Conservation (phyloP, 192 early-diverging fungal genomes). For the Coemansia sp. region DNA sequence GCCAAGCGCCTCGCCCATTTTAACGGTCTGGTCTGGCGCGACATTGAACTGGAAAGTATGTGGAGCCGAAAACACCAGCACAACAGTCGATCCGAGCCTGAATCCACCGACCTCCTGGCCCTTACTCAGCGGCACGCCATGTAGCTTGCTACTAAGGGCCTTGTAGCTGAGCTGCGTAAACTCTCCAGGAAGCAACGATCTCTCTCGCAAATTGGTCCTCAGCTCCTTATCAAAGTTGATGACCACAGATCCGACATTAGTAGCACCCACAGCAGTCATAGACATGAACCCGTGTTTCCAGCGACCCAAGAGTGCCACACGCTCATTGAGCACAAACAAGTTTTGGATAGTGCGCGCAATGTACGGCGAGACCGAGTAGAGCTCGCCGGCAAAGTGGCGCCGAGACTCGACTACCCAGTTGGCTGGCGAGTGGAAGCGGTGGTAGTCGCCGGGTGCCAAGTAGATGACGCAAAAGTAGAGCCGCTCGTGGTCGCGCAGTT, state of each 20-base stretch:
- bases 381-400: constrained; percentile 94
- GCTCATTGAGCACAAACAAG: constrained; percentile 96
- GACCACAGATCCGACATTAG: constrained; percentile 95
- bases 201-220: constrained; percentile 66
- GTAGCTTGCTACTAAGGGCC: constrained; percentile 60
- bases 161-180: constrained; percentile 76
- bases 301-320: constrained; percentile 88
- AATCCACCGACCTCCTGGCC: constrained; percentile 98
- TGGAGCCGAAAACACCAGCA: constrained; percentile 97
- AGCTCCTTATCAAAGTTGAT: constrained; percentile 91
- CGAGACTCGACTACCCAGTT: constrained; percentile 89
- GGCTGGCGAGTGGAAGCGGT: constrained; percentile 96
- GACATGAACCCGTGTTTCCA: constrained; percentile 96
- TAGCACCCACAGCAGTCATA: constrained; percentile 96
- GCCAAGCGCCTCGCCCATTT: constrained; percentile 84
- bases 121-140: constrained; percentile 67
- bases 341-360: constrained; percentile 83
- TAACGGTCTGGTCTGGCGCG: constrained; percentile 71
- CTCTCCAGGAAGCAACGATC: constrained; percentile 65
- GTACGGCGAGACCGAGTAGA: constrained; percentile 93
- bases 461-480: constrained; percentile 95
- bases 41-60: constrained; percentile 75
- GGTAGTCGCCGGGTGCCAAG: constrained; percentile 98
- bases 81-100: constrained; percentile 91
- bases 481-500: constrained; percentile 65